Evolutionary conservation across 106 monocot species (phyloP), one percentile per base, ranked within the genome.

Genomic region (Acorus calamus): DNA sequence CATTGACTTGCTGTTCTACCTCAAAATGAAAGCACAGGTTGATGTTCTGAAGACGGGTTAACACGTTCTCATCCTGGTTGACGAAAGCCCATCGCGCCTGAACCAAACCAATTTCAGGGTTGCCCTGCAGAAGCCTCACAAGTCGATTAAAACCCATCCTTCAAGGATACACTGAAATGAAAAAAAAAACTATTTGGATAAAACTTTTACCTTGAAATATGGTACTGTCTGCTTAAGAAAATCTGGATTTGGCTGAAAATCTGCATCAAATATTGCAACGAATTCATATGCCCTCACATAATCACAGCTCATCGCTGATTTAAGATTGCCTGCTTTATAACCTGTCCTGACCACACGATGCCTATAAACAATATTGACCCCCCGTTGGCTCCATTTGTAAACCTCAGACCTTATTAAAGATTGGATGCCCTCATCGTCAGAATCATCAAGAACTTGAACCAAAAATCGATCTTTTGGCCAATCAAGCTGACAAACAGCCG

Each of bases 391-490:
- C 84, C 88, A 88, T 49, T 78, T 84, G 9, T 63, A 56, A 57
- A 88, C 88, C 64, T 88, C 88, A 1, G 64, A 69, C 61, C 62
- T 80, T 63, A 88, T 83, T 9, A 88, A 45, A 3, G 73, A 47
- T 62, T 73, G 59, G 55, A 70, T 73, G 46, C 61, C 48, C 7
- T 77, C 78, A 41, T 88, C 83, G 47, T 73, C 72, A 2, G 88
- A 88, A 66, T 88, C 88, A 61, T 88, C 88, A 8, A 88, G 78
- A 65, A 84, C 88, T 73, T 88, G 88, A 56, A 88, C 81, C 13
- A 88, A 57, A 7, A 88, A 45, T 10, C 71, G 57, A 7, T 70
- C 73, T 54, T 67, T 77, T 5, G 88, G 88, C 88, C 88, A 88
- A 47, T 88, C 88, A 42, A 88, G 48, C 56, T 77, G 74, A 56